phyloP scores from a whole-genome alignment of 2,329 filamentous ascomycete genomes.

The Verticillium dahliae region DNA sequence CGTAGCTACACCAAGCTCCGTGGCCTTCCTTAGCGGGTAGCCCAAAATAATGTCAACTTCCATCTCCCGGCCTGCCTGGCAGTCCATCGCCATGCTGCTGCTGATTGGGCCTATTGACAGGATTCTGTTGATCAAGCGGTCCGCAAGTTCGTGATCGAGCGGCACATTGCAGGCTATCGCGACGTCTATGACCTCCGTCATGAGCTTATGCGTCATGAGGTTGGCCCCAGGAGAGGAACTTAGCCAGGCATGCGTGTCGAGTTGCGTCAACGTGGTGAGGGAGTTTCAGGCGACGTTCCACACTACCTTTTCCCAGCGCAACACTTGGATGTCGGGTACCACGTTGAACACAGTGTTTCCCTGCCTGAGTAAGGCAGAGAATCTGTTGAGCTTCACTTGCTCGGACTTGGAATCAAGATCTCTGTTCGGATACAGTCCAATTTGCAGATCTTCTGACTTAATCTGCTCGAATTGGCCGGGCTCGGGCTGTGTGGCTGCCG shows the following conservation, averaged over 20 bases:
- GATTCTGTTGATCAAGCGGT: conserved; percentile 40
- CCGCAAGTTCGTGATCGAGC: conserved; percentile 37
- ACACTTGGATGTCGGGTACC: conserved; percentile 46
- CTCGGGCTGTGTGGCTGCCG: conserved; percentile 41
- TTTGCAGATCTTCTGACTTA: conserved; percentile 46
- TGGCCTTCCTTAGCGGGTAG: conserved; percentile 49
- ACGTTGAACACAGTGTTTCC: conserved; percentile 40
- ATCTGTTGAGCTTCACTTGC: conserved; percentile 27
- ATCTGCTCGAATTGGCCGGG: conserved; percentile 44
- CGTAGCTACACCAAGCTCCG: conserved; percentile 46
- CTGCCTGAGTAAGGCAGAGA: conserved; percentile 29
- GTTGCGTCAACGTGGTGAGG: conserved; percentile 47
- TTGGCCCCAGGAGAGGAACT: conserved; percentile 35
- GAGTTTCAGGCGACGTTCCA: conserved; percentile 58
- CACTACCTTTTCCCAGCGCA: conserved; percentile 55
- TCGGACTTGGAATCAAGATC: conserved; percentile 21
- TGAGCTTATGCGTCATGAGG: conserved; percentile 41
- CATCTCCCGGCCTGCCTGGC: conserved; percentile 48
- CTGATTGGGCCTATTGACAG: conserved; percentile 33
- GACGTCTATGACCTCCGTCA: conserved; percentile 47
- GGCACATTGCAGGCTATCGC: conserved; percentile 45
- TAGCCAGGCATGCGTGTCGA: conserved; percentile 45
- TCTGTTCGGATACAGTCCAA: conserved; percentile 42
- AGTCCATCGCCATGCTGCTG: conserved; percentile 53
- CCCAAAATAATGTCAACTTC: conserved; percentile 59